phyloP scores from a whole-genome alignment of 2,329 filamentous ascomycete species.

The Cytospora piceae region DNA sequence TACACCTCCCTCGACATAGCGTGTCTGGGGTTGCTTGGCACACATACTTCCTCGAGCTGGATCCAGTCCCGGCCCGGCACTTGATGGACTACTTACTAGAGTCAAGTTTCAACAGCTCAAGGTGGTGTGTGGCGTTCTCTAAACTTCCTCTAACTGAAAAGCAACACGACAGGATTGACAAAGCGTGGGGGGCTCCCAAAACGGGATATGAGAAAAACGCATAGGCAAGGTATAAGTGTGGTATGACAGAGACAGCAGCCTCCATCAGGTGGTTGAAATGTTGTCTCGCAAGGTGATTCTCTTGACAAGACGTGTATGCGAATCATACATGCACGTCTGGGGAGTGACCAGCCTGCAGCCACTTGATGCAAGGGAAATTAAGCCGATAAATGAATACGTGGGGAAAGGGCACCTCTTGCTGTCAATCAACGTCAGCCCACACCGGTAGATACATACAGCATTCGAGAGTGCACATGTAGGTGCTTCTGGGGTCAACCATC shows the following conservation, averaged over 20 bases:
- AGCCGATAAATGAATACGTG: neutral
- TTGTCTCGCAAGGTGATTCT: conserved; percentile 14
- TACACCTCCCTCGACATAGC: neutral
- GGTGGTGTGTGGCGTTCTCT: neutral
- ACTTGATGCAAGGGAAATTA: conserved; percentile 8
- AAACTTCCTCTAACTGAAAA: conserved; percentile 6
- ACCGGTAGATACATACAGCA: neutral
- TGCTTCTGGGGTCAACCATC: neutral
- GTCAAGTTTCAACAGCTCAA: neutral
- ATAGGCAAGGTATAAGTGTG: conserved; percentile 8
- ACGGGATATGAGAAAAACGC: neutral
- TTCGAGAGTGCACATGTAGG: neutral
- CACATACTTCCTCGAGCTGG: neutral
- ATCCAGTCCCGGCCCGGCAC: neutral
- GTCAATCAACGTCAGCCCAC: neutral
- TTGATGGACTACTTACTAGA: neutral
- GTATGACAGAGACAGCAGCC: conserved; percentile 15
- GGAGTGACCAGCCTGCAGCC: neutral
- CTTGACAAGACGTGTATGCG: conserved; percentile 2
- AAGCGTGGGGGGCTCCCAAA: neutral
- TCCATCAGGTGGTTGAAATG: conserved; percentile 15
- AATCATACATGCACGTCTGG: neutral
- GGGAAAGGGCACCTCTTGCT: neutral
- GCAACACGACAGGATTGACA: conserved; percentile 8
- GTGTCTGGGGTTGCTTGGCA: neutral